These are phyloP conservation scores for Fusarium brevicatenulatum DNA, from an alignment of 2,329 filamentous ascomycete species.

Conservation along the genomic window DNA sequence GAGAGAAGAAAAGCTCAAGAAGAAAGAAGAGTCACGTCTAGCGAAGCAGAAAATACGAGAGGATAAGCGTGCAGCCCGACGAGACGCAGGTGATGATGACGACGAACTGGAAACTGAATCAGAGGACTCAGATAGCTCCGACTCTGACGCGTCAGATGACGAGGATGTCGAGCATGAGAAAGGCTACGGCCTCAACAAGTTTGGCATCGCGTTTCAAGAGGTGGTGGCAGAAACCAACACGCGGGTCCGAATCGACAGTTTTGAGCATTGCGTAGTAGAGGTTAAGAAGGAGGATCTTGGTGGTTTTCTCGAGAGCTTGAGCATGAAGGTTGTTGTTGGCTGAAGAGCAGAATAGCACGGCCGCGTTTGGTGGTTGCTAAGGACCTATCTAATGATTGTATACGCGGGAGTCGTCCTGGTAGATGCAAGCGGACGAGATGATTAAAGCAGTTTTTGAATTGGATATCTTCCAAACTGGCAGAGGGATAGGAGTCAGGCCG, in stretches of 20 bases:
- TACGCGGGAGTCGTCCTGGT: slow-evolving; percentile 10
- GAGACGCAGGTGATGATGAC: slow-evolving; percentile 57
- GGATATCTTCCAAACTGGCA: slow-evolving; percentile 14
- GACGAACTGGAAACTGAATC: slow-evolving; percentile 60
- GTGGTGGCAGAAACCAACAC: slow-evolving; percentile 92
- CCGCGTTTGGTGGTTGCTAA: not conserved
- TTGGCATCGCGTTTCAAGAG: slow-evolving; percentile 95
- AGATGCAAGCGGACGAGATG: slow-evolving; percentile 8
- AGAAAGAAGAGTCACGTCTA: slow-evolving; percentile 66
- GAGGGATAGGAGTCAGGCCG: slow-evolving; percentile 28
- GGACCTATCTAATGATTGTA: slow-evolving; percentile 12
- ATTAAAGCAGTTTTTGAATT: slow-evolving; percentile 12
- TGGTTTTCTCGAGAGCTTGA: slow-evolving; percentile 90
- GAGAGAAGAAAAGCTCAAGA: slow-evolving; percentile 70
- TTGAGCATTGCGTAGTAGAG: slow-evolving; percentile 97
- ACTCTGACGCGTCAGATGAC: slow-evolving; percentile 62
- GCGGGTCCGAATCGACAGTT: slow-evolving; percentile 91
- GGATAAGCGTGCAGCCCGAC: slow-evolving; percentile 70
- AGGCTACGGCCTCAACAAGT: slow-evolving; percentile 84
- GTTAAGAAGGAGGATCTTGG: slow-evolving; percentile 95
- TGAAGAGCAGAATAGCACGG: slow-evolving; percentile 43
- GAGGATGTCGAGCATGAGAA: slow-evolving; percentile 64
- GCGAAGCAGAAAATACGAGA: slow-evolving; percentile 68
- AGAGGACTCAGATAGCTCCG: slow-evolving; percentile 53
- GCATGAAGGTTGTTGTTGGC: slow-evolving; percentile 86